Evolutionary conservation across 2,329 filamentous ascomycete genomes (phyloP).

Genomic region (Bisporella sp.): DNA sequence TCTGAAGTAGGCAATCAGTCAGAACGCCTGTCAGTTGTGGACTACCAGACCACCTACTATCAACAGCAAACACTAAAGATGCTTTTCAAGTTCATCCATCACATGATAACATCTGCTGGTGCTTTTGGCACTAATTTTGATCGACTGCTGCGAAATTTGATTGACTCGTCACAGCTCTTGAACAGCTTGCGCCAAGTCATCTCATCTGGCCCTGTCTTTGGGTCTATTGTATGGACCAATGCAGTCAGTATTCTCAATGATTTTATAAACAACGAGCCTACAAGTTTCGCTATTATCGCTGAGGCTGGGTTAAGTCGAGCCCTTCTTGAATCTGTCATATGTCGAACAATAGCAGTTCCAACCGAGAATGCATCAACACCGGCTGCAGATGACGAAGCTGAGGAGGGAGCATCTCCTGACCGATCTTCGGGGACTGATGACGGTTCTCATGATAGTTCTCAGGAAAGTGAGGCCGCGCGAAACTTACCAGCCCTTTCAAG

Average conservation of each 20-base stretch:
- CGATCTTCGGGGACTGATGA: conserved; percentile 26
- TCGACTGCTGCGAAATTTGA: conserved; percentile 82
- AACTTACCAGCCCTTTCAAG: conserved; percentile 39
- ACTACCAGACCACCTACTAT: conserved; percentile 90
- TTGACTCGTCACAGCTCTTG: conserved; percentile 84
- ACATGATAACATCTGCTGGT: conserved; percentile 78
- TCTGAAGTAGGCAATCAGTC: conserved; percentile 64
- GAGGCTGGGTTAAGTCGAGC: conserved; percentile 87
- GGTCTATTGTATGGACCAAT: conserved; percentile 93
- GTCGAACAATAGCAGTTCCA: conserved; percentile 31
- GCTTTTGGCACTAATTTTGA: conserved; percentile 74
- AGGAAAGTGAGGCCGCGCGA: conserved; percentile 29
- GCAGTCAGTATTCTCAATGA: conserved; percentile 86
- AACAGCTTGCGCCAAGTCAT: conserved; percentile 75
- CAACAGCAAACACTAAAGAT: conserved; percentile 91
- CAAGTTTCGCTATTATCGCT: conserved; percentile 90
- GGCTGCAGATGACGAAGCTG: conserved; percentile 17
- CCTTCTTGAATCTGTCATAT: conserved; percentile 75
- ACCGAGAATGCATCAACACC: conserved; percentile 22
- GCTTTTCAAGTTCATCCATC: conserved; percentile 92
- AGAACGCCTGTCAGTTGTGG: conserved; percentile 50
- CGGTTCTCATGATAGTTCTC: conserved; percentile 34
- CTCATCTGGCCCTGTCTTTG: conserved; percentile 71
- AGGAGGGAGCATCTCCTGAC: conserved; percentile 13
- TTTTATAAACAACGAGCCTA: conserved; percentile 98